phyloP scores from a whole-genome alignment of 2,329 filamentous ascomycete species.

The Cladophialophora carrionii region DNA sequence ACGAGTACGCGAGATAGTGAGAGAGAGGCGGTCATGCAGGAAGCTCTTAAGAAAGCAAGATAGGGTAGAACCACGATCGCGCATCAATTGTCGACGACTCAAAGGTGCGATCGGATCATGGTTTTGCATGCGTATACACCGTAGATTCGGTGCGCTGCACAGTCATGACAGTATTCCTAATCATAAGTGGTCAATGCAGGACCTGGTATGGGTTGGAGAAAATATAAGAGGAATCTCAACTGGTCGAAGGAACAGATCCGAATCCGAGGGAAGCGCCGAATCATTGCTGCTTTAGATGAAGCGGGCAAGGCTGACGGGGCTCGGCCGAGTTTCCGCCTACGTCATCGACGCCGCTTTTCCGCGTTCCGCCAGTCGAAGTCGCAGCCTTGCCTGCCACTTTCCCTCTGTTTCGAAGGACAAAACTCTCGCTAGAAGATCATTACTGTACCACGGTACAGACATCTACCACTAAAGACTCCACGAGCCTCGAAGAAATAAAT shows the following conservation, averaged over 20 bases:
- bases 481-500: not conserved
- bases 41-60: conserved; percentile 65
- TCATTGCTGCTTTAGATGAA: not conserved
- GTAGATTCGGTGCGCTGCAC: no score
- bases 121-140: conserved; percentile 74
- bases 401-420: not conserved
- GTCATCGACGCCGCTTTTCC: not conserved
- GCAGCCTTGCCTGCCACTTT: conserved; percentile 18
- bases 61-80: conserved; percentile 69
- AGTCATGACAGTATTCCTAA: no score
- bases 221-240: not conserved
- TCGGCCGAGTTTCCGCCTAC: conserved; percentile 12
- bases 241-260: not conserved
- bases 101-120: conserved; percentile 77
- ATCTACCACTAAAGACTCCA: not conserved
- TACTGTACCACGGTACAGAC: not conserved
- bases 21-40: conserved; percentile 67
- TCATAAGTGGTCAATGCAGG: no score
- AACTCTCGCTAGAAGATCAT: not conserved
- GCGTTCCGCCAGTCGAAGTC: not conserved
- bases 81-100: conserved; percentile 74
- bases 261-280: not conserved
- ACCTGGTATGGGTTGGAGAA: no score
- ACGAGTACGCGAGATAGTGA: conserved; percentile 75
- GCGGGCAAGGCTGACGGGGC: conserved; percentile 7